Evolutionary conservation across 331 rosid genomes (phyloP).

Genomic region (Pyrus hybrid): DNA sequence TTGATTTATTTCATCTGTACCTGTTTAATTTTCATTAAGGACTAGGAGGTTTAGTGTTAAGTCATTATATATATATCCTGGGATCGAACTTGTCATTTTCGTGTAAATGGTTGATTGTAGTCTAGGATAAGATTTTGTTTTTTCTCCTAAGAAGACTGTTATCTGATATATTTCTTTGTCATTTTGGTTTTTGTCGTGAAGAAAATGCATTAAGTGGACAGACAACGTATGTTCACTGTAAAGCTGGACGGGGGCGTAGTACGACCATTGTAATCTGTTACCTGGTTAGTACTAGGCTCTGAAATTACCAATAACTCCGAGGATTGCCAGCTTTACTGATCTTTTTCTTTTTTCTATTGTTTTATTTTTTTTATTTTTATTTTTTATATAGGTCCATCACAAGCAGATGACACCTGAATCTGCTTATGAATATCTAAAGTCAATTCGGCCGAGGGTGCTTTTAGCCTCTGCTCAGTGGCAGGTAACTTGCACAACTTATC

Average conservation of each 20-base stretch:
- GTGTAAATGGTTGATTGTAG: not conserved
- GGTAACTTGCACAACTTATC: slow-evolving; percentile 26
- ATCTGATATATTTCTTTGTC: not conserved
- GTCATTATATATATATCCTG: not conserved
- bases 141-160: not conserved
- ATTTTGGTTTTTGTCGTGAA: slow-evolving; percentile 11
- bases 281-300: slow-evolving; percentile 46
- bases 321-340: not conserved
- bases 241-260: slow-evolving; percentile 99
- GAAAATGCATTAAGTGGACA: slow-evolving; percentile 65
- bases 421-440: slow-evolving; percentile 72
- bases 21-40: not conserved
- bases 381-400: slow-evolving; percentile 57
- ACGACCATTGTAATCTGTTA: slow-evolving; percentile 90
- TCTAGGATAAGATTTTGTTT: not conserved
- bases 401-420: slow-evolving; percentile 86
- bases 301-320: not conserved
- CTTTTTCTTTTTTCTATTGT: not conserved
- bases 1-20: not conserved
- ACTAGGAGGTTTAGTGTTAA: not conserved
- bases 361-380: no score
- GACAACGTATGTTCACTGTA: slow-evolving; percentile 95
- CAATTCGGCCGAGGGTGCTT: slow-evolving; percentile 91
- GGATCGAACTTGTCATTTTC: not conserved
- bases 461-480: slow-evolving; percentile 88